A percentile compares a stretch with the other conserved stretches of the same genome.
These are phyloP conservation scores for Byssochlamys sp. DNA, from an alignment of 2,329 filamentous ascomycete species.

Conservation along the genomic window DNA sequence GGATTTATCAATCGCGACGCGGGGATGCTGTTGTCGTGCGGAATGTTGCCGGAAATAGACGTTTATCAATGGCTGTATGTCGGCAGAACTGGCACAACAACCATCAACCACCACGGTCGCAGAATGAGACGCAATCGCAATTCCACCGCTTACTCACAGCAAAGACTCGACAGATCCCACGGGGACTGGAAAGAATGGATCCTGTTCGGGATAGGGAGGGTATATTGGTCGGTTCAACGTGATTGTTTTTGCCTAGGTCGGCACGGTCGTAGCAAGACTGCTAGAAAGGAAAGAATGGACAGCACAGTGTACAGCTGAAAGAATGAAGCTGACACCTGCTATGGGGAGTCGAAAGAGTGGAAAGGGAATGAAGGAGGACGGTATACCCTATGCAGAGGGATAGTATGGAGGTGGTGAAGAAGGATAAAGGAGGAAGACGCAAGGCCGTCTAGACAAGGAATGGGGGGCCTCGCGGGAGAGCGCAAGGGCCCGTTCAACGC, in stretches of 20 bases:
- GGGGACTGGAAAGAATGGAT: neutral
- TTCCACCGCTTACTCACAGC: neutral
- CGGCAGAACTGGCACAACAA: conserved; percentile 1
- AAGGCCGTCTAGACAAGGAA: neutral
- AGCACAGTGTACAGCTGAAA: conserved; percentile 49
- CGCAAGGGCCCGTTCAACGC: neutral
- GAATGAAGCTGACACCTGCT: conserved; percentile 54
- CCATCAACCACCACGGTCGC: neutral
- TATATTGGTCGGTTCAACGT: conserved; percentile 9
- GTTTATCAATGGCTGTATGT: neutral
- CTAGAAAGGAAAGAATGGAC: conserved; percentile 36
- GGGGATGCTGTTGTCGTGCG: neutral
- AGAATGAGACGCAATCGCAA: neutral
- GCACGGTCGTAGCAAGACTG: conserved; percentile 9
- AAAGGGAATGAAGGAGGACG: conserved; percentile 15
- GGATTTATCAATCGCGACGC: neutral
- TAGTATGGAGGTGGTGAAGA: conserved; percentile 1
- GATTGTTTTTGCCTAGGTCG: conserved; percentile 4
- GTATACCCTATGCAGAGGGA: conserved; percentile 5
- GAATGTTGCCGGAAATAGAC: neutral
- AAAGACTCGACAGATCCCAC: neutral
- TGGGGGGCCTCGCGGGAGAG: neutral
- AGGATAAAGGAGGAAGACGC: conserved; percentile 3
- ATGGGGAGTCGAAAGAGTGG: conserved; percentile 8
- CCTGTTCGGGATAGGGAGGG: conserved; percentile 4